Base-by-base conservation (phyloP, 1,284 basidiomycete genomes). In the Cryptococcus wingfieldii region DNA sequence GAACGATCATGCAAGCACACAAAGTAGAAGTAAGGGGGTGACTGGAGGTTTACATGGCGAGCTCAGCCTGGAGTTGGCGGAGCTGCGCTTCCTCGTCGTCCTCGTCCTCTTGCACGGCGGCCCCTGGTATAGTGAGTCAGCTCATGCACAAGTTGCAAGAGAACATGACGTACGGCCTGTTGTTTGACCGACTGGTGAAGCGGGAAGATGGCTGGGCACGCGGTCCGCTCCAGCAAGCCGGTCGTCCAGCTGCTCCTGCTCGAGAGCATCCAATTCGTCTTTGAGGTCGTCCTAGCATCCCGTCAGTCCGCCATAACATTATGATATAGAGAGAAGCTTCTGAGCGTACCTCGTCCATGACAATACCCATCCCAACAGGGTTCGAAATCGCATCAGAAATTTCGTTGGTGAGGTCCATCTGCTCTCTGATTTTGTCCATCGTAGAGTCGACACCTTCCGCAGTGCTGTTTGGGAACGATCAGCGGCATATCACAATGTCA, bases 11-110 rank as follows among this genome's bases (percentile, higher is more conserved):
- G 31, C 25, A 27, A 27, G 25, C 16, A 16, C 16, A 16, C 25
- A 34, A 19, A 25, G 50, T 28, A 13, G 50, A n/a, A 48, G 23
- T 13, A 46, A 16, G 31, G 9, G 45, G 14, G 14, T 42, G 41
- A 42, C 16, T 42, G 23, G 28, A 31, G 34, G 27, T 10, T 47
- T 70, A 94, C 88, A 94, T 90, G 39, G 92, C 88, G 70, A 96
- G 79, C 57, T 87, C 87, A 18, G 92, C 94, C 79, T 98, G 95
- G 66, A 99, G 80, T 75, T 91, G 86, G 74, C 84, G 85, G 71
- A 99, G 85, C 78, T 98, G 88, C 46, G 84, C 87, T 65, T 94
- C 95, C 76, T 98, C 94, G 80, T 96, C 91, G 75, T 89, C 90
- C 71, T 95, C 90, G 68, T 85, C 86, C 52, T 80, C 83, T 62